Evolutionary conservation across 345 rosid genomes (phyloP), one percentile per base, ranked within the genome.

Genomic region (Linum trigynum): DNA sequence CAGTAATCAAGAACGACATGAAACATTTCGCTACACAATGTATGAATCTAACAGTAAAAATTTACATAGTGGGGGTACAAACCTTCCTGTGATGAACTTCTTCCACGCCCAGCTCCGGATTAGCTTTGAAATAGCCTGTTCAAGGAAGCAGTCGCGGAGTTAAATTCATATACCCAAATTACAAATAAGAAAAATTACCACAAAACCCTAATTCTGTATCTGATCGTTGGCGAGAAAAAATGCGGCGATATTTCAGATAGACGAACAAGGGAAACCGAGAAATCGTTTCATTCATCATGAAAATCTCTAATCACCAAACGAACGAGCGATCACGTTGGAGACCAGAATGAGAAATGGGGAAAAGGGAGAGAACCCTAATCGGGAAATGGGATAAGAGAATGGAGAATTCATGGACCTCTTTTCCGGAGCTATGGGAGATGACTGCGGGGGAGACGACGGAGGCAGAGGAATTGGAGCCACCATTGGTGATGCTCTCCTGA

Each of bases 1-100:
- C 59, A 75, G 55, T 16, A 6, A 60, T 42, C 12, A 32, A 23
- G 40, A 23, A 59, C 2, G 7, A 11, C 32, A 23, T 23, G 32
- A 23, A 23, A 23, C 32, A 23, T 23, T 23, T 23, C 32, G 32
- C 32, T 23, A 23, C 32, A 23, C 32, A 23, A 23, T 23, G 32
- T 23, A 55, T 7, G 16, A 53, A 50, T 50, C 40, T 37, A 39
- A 39, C 5, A 65, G 17, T 5, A 39, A 67, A 43, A n/a, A 43
- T 1, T 39, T 2, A 35, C 9, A 65, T 7, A 67, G 59, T 14
- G 58, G 77, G 32, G 32, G 32, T 23, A 23, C 32, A 23, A 75
- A 63, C 95, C 90, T 82, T 71, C 95, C 90, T 1, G 87, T 83
- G 84, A 87, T 78, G 16, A 87, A 87, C 77, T 85, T 87, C 69